phyloP scores from a whole-genome alignment of 331 rosid species.

The Arachis monticola region DNA sequence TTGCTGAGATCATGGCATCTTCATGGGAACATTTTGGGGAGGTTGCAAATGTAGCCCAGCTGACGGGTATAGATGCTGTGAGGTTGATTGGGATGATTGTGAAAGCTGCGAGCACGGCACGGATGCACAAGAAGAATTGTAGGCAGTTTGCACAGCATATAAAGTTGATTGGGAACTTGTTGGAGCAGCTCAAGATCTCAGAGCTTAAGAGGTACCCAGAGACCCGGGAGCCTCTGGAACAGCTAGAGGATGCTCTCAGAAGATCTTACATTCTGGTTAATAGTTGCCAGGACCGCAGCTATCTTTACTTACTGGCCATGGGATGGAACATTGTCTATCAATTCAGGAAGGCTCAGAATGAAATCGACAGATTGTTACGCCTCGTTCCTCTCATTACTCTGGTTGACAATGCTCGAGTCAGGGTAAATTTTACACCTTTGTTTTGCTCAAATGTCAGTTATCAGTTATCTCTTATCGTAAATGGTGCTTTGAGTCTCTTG shows the following conservation, averaged over 20 bases:
- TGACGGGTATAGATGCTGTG: conserved; percentile 89
- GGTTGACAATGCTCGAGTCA: conserved; percentile 89
- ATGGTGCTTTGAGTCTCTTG: neutral
- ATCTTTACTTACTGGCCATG: conserved; percentile 93
- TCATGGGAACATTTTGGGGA: conserved; percentile 86
- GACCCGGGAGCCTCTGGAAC: conserved; percentile 94
- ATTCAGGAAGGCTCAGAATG: conserved; percentile 93
- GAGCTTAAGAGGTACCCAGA: conserved; percentile 91
- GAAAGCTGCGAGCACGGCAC: conserved; percentile 85
- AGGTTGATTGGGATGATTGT: conserved; percentile 80
- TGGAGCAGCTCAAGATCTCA: conserved; percentile 95
- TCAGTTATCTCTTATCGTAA: neutral
- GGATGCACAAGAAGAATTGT: conserved; percentile 96
- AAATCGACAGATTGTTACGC: conserved; percentile 84
- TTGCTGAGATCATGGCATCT: conserved; percentile 60
- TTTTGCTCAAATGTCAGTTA: conserved; percentile 4
- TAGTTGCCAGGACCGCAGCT: conserved; percentile 93
- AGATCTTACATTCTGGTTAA: conserved; percentile 85
- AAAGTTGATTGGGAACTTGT: conserved; percentile 86
- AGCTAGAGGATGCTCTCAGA: conserved; percentile 95
- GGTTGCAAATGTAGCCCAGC: conserved; percentile 82
- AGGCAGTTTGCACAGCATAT: conserved; percentile 89
- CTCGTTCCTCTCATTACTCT: conserved; percentile 94
- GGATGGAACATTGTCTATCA: conserved; percentile 99
- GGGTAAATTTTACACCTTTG: conserved; percentile 59